These are phyloP conservation scores for Neofusicoccum cordaticola DNA, from an alignment of 2,329 filamentous ascomycete species.

Conservation along the genomic window DNA sequence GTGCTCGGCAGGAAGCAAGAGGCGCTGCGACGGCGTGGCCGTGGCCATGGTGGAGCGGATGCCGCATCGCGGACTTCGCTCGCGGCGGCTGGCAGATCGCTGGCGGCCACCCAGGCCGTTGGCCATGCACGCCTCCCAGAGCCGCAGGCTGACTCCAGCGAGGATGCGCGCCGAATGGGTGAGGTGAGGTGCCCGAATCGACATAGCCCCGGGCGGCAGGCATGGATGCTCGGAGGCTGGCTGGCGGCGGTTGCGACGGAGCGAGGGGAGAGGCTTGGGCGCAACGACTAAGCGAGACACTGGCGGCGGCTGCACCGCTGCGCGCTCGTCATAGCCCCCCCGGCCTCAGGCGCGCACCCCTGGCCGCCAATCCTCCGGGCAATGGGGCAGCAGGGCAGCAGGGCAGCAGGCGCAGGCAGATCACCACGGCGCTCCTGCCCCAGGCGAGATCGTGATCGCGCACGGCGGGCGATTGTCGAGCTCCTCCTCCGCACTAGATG, in stretches of 20 bases:
- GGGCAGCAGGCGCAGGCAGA: background rate
- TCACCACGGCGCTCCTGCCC: background rate
- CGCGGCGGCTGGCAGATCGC: background rate
- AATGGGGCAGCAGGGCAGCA: no score
- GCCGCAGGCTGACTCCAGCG: conserved; percentile 13
- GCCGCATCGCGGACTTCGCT: background rate
- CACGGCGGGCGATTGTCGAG: no score
- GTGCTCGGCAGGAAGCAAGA: background rate
- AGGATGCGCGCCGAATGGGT: conserved; percentile 8
- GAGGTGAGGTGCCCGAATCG: conserved; percentile 13
- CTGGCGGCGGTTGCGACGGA: background rate
- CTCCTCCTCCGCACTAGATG: background rate
- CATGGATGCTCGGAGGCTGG: conserved; percentile 3
- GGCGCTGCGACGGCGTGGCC: background rate
- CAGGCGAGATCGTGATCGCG: background rate
- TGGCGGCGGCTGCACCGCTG: conserved; percentile 6
- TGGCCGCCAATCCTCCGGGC: conserved; percentile 10
- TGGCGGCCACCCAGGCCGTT: background rate
- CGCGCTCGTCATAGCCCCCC: background rate
- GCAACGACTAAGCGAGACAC: conserved; percentile 17
- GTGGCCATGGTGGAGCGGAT: background rate
- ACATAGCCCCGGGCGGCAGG: conserved; percentile 9
- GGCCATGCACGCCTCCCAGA: conserved; percentile 1
- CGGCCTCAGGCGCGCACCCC: conserved; percentile 4
- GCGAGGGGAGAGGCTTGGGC: conserved; percentile 12